Conservation (phyloP, 495 filamentous ascomycete species). For the Xylaria scruposa region DNA sequence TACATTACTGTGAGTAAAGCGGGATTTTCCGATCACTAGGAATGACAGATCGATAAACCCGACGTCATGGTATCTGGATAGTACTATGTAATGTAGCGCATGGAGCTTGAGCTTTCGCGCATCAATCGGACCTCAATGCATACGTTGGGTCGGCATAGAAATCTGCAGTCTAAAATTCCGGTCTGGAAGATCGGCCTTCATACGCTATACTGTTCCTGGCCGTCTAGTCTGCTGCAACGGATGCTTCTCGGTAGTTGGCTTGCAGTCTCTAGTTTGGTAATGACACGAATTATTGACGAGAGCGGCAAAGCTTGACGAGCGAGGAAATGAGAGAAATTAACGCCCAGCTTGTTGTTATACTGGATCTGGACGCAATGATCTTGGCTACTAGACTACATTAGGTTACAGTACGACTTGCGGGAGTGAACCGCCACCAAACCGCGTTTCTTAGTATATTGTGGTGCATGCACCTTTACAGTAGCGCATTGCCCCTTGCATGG, state of each 20-base stretch:
- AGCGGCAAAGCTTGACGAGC: neutral
- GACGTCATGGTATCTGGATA: neutral
- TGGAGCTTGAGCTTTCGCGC: neutral
- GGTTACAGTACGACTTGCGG: conserved; percentile 5
- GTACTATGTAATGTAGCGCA: neutral
- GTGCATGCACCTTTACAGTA: neutral
- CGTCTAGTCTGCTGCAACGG: neutral
- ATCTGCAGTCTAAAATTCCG: neutral
- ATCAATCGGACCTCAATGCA: neutral
- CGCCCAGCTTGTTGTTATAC: neutral
- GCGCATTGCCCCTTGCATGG: conserved; percentile 6
- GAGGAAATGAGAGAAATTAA: neutral
- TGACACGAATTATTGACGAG: neutral
- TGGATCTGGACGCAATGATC: neutral
- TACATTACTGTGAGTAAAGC: neutral
- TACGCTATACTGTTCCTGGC: conserved; percentile 1
- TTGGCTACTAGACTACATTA: neutral
- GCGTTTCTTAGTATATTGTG: neutral
- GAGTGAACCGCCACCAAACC: neutral
- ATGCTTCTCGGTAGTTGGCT: conserved; percentile 17
- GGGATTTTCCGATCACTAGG: neutral
- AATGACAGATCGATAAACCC: conserved; percentile 9
- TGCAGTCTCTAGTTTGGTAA: neutral
- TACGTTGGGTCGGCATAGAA: neutral
- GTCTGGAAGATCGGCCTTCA: conserved; percentile 1